Percentiles rank a stretch among this genome's conserved stretches.
Evolutionary conservation across 2,329 filamentous ascomycete genomes (phyloP).

Genomic region (Sporothrix globosa): DNA sequence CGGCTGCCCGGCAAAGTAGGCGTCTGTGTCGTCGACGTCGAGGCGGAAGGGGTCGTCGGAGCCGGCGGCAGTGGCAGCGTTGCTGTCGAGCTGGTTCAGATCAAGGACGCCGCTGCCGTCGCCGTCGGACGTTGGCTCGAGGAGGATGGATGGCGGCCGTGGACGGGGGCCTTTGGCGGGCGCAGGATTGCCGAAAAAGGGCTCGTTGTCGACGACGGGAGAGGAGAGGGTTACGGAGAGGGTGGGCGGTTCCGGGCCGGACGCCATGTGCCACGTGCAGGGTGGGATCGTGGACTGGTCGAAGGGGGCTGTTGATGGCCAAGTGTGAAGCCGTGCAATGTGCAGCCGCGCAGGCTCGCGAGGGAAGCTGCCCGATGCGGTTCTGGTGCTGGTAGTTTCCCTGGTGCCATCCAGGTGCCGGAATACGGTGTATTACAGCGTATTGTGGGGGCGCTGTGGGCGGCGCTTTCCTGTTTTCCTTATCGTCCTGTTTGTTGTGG

Average conservation of each 20-base stretch:
- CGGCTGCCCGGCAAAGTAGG: conserved; percentile 23
- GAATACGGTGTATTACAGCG: neutral
- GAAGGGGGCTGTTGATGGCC: neutral
- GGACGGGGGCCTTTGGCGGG: neutral
- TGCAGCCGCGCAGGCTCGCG: conserved; percentile 14
- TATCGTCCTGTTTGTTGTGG: neutral
- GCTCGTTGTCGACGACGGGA: neutral
- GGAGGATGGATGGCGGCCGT: conserved; percentile 28
- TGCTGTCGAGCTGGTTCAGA: neutral
- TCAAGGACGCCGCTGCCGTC: conserved; percentile 18
- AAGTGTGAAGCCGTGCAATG: conserved; percentile 6
- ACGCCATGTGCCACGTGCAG: conserved; percentile 32
- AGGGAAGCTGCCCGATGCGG: neutral
- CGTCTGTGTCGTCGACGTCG: conserved; percentile 8
- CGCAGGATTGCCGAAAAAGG: neutral
- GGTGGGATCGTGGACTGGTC: neutral
- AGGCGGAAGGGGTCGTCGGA: conserved; percentile 29
- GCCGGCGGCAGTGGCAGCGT: neutral
- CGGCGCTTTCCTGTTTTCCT: conserved; percentile 4
- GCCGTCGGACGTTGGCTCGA: conserved; percentile 32
- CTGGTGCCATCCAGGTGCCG: conserved; percentile 20
- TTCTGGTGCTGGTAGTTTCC: neutral
- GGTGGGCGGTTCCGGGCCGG: conserved; percentile 26
- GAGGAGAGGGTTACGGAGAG: conserved; percentile 26
- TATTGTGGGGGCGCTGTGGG: conserved; percentile 5